Percentiles rank a stretch among this genome's conserved stretches.
Evolutionary conservation across 1,284 basidiomycete genomes (phyloP).

Genomic region (Pisolithus thermaeus): DNA sequence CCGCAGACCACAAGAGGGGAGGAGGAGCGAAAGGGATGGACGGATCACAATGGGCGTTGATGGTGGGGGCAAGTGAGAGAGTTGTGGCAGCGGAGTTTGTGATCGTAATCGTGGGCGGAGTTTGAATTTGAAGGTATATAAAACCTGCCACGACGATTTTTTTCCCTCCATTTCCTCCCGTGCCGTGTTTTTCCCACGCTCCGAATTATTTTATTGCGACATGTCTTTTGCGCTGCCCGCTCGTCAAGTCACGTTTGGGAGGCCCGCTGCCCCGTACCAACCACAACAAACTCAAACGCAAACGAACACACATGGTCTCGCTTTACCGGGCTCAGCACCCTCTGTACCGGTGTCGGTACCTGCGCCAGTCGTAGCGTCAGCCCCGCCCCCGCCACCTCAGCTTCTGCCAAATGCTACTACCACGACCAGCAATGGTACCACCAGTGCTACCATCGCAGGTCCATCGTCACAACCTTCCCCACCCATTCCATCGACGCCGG

Average conservation of each 20-base stretch:
- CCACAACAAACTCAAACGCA: constrained; percentile 37
- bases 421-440: constrained; percentile 20
- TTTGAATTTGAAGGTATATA: constrained; percentile 28
- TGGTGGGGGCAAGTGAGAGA: constrained; percentile 25
- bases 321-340: constrained; percentile 37
- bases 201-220: constrained; percentile 11
- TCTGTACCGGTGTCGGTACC: constrained; percentile 27
- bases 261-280: constrained; percentile 46
- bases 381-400: constrained; percentile 17
- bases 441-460: constrained; percentile 36
- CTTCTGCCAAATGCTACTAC: constrained; percentile 20
- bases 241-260: constrained; percentile 71
- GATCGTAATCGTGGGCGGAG: constrained; percentile 25
- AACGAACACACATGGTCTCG: constrained; percentile 36
- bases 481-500: constrained; percentile 54
- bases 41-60: constrained; percentile 11
- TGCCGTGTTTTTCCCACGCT: constrained; percentile 26
- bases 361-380: background rate
- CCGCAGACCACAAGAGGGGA: background rate
- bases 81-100: constrained; percentile 4
- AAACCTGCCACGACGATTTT: constrained; percentile 9
- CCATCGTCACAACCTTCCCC: constrained; percentile 47
- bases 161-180: constrained; percentile 19
- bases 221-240: constrained; percentile 73
- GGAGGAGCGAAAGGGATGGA: background rate